Percentiles rank a stretch among this genome's conserved stretches.
Conservation (phyloP, 768 basidiomycete genomes). For the Termitomyces titanicus region DNA sequence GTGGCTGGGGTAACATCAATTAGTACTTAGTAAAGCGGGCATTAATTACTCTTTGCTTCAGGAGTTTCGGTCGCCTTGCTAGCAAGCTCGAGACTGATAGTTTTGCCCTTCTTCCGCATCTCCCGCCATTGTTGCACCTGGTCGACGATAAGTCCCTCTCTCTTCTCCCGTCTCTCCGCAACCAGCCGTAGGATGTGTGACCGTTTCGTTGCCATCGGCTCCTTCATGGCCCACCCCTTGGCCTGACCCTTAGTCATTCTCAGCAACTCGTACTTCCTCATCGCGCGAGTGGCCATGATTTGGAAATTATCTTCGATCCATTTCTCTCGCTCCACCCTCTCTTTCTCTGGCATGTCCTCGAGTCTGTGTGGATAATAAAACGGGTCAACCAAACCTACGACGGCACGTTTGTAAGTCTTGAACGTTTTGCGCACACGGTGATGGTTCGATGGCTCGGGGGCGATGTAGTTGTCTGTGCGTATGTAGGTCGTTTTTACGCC, state of each 20-base stretch:
- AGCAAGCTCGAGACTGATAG: constrained; percentile 15
- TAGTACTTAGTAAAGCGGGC: constrained; percentile 2
- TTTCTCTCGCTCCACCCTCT: constrained; percentile 51
- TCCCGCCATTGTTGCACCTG: constrained; percentile 32
- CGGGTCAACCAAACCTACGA: constrained; percentile 87
- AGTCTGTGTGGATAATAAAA: constrained; percentile 87
- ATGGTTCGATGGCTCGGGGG: constrained; percentile 38
- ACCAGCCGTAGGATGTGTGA: constrained; percentile 43
- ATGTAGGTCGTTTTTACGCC: constrained; percentile 90
- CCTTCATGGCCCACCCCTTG: constrained; percentile 40
- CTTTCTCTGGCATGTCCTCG: constrained; percentile 69
- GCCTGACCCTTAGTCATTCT: constrained; percentile 35
- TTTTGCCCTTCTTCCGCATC: constrained; percentile 29
- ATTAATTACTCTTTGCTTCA: constrained; percentile 1
- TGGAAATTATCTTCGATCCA: constrained; percentile 64
- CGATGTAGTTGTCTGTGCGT: constrained; percentile 88
- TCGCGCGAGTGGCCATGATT: constrained; percentile 32
- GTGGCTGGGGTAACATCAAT: too few relatives aligned
- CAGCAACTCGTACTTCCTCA: constrained; percentile 35
- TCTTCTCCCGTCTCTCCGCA: constrained; percentile 36
- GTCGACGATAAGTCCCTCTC: constrained; percentile 34
- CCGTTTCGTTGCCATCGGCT: constrained; percentile 39
- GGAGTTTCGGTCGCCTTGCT: not conserved
- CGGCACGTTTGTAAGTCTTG: constrained; percentile 83
- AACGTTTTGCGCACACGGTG: constrained; percentile 31